A percentile compares a stretch with the other conserved stretches of the same genome.
Evolutionary conservation across 352 stramenopile genomes (phyloP).

Genomic region (Phytophthora syringae): DNA sequence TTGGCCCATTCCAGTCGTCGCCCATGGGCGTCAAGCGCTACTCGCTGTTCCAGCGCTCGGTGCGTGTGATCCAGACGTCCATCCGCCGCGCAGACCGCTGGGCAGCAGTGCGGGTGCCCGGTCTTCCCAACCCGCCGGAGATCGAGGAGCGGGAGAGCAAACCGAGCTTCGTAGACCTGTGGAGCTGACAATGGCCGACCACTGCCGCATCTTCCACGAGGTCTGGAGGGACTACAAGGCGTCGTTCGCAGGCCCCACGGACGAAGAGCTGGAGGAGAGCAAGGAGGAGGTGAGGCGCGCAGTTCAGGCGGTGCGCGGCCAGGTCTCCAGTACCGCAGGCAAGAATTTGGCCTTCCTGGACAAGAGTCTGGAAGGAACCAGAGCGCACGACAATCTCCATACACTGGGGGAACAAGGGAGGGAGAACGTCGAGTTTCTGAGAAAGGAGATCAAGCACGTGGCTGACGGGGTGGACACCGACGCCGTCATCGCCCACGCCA

Average conservation of each 20-base stretch:
- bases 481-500: conserved; percentile 60
- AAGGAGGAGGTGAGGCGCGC: conserved; percentile 69
- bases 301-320: conserved; percentile 49
- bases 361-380: conserved; percentile 72
- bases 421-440: conserved; percentile 65
- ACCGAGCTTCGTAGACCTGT: conserved; percentile 75
- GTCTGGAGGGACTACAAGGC: conserved; percentile 80
- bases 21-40: conserved; percentile 54
- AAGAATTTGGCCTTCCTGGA: conserved; percentile 69
- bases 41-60: conserved; percentile 78
- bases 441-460: conserved; percentile 56
- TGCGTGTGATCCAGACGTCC: conserved; percentile 76
- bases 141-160: conserved; percentile 45
- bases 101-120: conserved; percentile 62
- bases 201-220: conserved; percentile 61
- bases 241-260: conserved; percentile 59
- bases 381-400: conserved; percentile 65
- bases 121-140: conserved; percentile 77
- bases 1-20: background rate
- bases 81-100: conserved; percentile 58
- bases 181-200: conserved; percentile 78
- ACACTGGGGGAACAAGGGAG: conserved; percentile 50
- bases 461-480: conserved; percentile 72
- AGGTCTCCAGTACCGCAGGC: conserved; percentile 59
- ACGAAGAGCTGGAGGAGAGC: conserved; percentile 66